Conservation (phyloP, 2,329 filamentous ascomycete genomes). For the Aspergillus sp. region DNA sequence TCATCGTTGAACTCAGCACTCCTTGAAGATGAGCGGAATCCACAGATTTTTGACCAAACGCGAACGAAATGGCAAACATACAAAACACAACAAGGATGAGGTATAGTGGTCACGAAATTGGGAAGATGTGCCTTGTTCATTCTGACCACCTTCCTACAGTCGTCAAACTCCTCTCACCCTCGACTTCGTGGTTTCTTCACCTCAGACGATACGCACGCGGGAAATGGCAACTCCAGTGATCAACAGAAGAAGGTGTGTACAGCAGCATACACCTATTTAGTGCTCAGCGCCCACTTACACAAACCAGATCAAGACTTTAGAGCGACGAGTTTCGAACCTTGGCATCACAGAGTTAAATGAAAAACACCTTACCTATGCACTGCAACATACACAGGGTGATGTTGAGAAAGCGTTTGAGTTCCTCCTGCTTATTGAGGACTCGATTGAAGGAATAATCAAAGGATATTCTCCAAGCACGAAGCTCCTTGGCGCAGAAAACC, state of each 20-base stretch:
- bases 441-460: constrained; percentile 74
- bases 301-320: constrained; percentile 52
- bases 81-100: constrained; percentile 35
- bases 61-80: constrained; percentile 32
- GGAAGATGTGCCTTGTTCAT: neutral
- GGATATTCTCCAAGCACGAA: constrained; percentile 70
- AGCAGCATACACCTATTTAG: neutral
- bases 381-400: constrained; percentile 67
- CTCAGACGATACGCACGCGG: constrained; percentile 18
- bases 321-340: constrained; percentile 51
- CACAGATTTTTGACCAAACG: constrained; percentile 43
- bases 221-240: constrained; percentile 24
- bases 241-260: constrained; percentile 36
- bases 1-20: constrained; percentile 4
- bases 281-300: constrained; percentile 13
- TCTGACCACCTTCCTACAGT: constrained; percentile 15
- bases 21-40: constrained; percentile 39
- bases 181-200: constrained; percentile 33
- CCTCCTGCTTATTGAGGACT: constrained; percentile 74
- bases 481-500: constrained; percentile 83
- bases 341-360: constrained; percentile 59
- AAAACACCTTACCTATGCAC: constrained; percentile 62
- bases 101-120: constrained; percentile 15
- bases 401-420: constrained; percentile 73
- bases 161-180: constrained; percentile 25